These are phyloP conservation scores for Centaurea solstitialis DNA, from an alignment of 129 eudicot species.

Conservation along the genomic window DNA sequence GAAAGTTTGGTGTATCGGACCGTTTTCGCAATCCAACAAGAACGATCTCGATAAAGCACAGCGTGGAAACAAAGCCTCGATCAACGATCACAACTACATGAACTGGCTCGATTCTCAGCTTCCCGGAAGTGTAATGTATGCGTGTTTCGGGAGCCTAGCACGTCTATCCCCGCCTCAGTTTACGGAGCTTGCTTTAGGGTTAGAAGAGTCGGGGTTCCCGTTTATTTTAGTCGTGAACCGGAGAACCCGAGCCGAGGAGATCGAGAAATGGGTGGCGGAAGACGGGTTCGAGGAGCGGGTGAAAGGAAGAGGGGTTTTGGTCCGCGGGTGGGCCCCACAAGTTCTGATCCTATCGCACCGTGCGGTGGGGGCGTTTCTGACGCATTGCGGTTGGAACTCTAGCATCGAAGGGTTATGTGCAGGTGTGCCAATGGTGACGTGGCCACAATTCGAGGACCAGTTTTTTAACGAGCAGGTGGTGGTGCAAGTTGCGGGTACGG, in stretches of 20 bases:
- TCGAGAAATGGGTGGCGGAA: conserved; percentile 32
- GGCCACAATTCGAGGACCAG: conserved; percentile 50
- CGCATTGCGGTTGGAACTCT: conserved; percentile 60
- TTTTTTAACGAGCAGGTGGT: conserved; percentile 33
- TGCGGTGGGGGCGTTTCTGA: conserved; percentile 41
- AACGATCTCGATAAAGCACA: conserved; percentile 41
- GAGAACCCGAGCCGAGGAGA: conserved; percentile 20
- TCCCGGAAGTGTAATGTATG: conserved; percentile 38
- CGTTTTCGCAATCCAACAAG: conserved; percentile 45
- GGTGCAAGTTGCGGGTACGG: conserved; percentile 29
- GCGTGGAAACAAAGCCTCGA: conserved; percentile 39
- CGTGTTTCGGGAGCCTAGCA: conserved; percentile 48
- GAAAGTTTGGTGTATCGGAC: conserved; percentile 59
- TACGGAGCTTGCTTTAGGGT: conserved; percentile 38
- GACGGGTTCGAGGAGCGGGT: conserved; percentile 29
- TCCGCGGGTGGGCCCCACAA: conserved; percentile 53
- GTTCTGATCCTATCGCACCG: conserved; percentile 36
- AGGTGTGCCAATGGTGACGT: conserved; percentile 46
- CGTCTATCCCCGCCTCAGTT: conserved; percentile 29
- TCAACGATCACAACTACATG: conserved; percentile 10
- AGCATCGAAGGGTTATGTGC: conserved; percentile 42
- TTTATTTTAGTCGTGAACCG: conserved; percentile 35
- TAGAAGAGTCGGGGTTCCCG: conserved; percentile 22
- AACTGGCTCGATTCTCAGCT: conserved; percentile 45
- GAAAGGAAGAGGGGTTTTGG: conserved; percentile 35